Base-by-base conservation (phyloP, 1,284 basidiomycete genomes). In the Ganoderma boninense region DNA sequence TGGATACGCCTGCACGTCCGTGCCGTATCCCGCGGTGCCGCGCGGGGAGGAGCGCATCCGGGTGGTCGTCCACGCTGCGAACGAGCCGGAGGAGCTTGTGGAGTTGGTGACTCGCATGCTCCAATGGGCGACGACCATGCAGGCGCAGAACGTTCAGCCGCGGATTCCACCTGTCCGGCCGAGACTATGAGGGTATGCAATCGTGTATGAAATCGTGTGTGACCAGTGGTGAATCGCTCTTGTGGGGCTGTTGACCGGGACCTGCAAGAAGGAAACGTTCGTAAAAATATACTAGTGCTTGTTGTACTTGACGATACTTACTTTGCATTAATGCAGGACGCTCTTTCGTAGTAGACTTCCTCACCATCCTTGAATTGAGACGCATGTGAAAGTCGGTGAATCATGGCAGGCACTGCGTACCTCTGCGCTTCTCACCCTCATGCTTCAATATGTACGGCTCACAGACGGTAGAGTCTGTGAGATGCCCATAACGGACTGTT, bases 1-100 rank as follows among this genome's bases (percentile, higher is more conserved):
- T n/a, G 90, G 90, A 0, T 82, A 92, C 76, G 87, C 92, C 71
- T 92, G 91, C 0, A 88, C 92, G 4, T 90, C 94, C 0, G 95
- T 97, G 63, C 90, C 89, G 29, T 90, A 89, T 81, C 93, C 93
- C 0, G 46, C n/a, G 11, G 46, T 49, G 11, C 46, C 46, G n/a
- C n/a, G 44, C 44, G 44, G 44, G 44, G 44, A 87, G 71, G 92
- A 95, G 65, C 87, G 95, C 23, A 90, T 97, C 7, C 82, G 95
- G 1, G 87, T 96, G 26, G 96, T 95, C 79, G 78, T 96, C 23
- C 94, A 96, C 79, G 89, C 95, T 0, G 87, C 85, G 4, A 94
- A 95, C 72, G 90, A 89, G n/a, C 77, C 74, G 52, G 84, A 83
- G 57, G 90, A 96, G 44, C 84, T 96, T 1, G 85, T 89, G 54